Evolutionary conservation across 805 yeast species (phyloP).

Genomic region (Kazachstania bromeliacearum): DNA sequence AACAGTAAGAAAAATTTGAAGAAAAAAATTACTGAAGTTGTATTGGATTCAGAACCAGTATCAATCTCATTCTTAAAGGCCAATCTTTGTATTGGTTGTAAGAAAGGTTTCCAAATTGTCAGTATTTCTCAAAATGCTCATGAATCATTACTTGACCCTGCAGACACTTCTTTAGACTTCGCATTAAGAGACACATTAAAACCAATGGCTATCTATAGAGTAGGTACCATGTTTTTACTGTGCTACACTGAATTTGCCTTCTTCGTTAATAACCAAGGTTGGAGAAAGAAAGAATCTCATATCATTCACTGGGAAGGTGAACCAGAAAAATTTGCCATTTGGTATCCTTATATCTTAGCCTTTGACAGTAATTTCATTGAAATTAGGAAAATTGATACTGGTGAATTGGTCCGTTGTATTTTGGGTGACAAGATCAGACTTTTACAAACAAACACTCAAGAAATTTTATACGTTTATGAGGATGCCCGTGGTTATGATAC

Average conservation of each 20-base stretch:
- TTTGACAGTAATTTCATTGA: conserved; percentile 88
- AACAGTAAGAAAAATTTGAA: conserved; percentile 64
- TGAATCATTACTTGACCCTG: conserved; percentile 92
- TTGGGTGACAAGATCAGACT: conserved; percentile 87
- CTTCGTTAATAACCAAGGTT: conserved; percentile 88
- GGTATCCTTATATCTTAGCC: conserved; percentile 88
- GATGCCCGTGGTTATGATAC: conserved; percentile 86
- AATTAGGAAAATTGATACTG: conserved; percentile 81
- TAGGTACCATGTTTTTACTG: conserved; percentile 78
- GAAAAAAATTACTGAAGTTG: conserved; percentile 62
- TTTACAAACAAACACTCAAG: conserved; percentile 84
- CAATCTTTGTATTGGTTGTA: conserved; percentile 87
- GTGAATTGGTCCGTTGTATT: conserved; percentile 78
- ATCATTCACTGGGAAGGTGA: conserved; percentile 94
- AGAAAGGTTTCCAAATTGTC: conserved; percentile 92
- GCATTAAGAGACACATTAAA: conserved; percentile 62
- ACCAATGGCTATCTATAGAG: conserved; percentile 85
- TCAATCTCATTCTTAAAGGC: conserved; percentile 84
- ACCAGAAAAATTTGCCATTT: conserved; percentile 84
- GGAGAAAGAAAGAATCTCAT: conserved; percentile 93
- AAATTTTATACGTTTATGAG: conserved; percentile 86
- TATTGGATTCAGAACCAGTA: conserved; percentile 81
- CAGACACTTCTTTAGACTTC: conserved; percentile 93
- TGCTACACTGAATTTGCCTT: conserved; percentile 91
- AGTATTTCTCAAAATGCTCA: conserved; percentile 74